Evolutionary conservation across 106 monocot species (phyloP), one percentile per base, ranked within the genome.

Genomic region (Alisma plantagoaquatica): DNA sequence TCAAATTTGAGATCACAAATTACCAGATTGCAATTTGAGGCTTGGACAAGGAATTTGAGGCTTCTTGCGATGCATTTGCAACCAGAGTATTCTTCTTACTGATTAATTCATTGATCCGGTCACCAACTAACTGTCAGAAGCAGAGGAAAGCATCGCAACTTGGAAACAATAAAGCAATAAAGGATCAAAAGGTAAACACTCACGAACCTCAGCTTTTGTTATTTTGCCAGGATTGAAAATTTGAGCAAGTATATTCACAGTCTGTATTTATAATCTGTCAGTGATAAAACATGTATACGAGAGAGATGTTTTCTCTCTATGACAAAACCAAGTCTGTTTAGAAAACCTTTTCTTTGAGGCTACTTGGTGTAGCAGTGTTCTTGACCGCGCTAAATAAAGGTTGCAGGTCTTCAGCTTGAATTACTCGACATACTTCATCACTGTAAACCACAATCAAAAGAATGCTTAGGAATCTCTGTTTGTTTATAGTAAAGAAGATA

Each of bases 281-380:
- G 42, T 44, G 43, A 22, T 23, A 38, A 38, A 38, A 38, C n/a
- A n/a, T n/a, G 35, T 38, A 38, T 38, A 38, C n/a, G n/a, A n/a
- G n/a, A n/a, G n/a, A n/a, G n/a, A n/a, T n/a, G n/a, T n/a, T n/a
- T n/a, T n/a, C n/a, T n/a, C n/a, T n/a, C n/a, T n/a, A n/a, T n/a
- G n/a, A n/a, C n/a, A n/a, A n/a, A n/a, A 38, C 35, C 9, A 38
- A 7, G 14, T 38, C 35, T 38, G 35, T 38, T 7, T 6, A 38
- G 35, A 14, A 10, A 46, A 91, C 91, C 91, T 81, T 85, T 64
- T 85, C 78, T 33, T 73, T 54, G 31, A 76, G 50, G 26, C 29
- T 63, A 54, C 52, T 49, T 61, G 85, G 52, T 32, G 64, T 42
- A 30, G 47, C 55, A 69, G 51, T 21, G 41, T 49, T 62, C 67